Percentiles rank a stretch among this genome's conserved stretches.
Conservation (phyloP, 208 protist genomes). For the Crithidia brevicula region DNA sequence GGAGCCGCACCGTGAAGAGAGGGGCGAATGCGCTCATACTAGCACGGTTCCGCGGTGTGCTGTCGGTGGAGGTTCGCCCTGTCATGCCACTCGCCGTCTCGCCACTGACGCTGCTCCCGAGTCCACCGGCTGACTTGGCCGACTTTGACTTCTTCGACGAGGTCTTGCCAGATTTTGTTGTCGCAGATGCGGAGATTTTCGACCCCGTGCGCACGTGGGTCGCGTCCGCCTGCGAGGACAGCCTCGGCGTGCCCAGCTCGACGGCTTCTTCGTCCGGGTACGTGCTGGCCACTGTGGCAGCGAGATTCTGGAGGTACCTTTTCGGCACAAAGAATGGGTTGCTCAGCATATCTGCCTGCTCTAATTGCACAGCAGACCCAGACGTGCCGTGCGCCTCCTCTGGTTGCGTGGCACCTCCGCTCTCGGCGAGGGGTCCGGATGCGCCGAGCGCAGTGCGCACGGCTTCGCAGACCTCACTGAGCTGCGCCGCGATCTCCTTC, state of each 20-base stretch:
- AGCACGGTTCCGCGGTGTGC: constrained; percentile 22
- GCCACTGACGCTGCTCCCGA: constrained; percentile 9
- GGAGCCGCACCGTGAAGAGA: constrained; percentile 25
- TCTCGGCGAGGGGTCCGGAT: neutral
- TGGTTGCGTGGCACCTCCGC: neutral
- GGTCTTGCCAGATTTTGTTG: neutral
- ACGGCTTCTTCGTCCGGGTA: neutral
- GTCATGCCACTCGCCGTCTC: constrained; percentile 8
- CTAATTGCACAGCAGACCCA: constrained; percentile 17
- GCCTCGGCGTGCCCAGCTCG: neutral
- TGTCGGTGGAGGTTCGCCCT: constrained; percentile 17
- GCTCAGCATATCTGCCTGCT: constrained; percentile 32
- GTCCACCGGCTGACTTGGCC: constrained; percentile 1
- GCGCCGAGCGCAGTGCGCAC: constrained; percentile 28
- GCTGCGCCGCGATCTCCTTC: constrained; percentile 32
- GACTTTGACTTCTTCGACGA: constrained; percentile 7
- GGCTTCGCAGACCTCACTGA: constrained; percentile 23
- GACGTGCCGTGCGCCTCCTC: neutral
- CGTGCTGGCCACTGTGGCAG: neutral
- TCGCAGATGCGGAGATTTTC: neutral
- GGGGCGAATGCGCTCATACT: constrained; percentile 18
- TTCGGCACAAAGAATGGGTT: constrained; percentile 31
- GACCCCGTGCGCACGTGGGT: neutral
- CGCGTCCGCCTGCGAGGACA: neutral
- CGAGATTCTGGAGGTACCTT: constrained; percentile 25